Conservation (phyloP, 177 flowering plant species). For the Vitis hybrid region DNA sequence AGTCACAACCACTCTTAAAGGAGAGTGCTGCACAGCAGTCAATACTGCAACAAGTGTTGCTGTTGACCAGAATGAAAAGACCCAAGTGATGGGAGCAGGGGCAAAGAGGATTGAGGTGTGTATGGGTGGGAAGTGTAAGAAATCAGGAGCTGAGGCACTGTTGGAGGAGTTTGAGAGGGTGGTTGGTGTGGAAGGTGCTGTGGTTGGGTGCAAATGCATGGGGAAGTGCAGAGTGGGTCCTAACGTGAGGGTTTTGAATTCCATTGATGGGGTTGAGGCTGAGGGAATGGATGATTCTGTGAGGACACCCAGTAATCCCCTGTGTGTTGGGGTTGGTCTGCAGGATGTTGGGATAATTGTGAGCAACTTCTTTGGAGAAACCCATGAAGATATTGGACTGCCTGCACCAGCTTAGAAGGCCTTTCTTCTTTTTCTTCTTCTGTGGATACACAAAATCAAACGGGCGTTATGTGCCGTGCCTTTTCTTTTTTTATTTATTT, state of each 20-base stretch:
- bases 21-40: constrained; percentile 3
- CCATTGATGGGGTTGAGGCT: not conserved
- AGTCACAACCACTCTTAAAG: not conserved
- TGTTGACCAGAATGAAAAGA: not conserved
- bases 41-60: constrained; percentile 1
- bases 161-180: constrained; percentile 57
- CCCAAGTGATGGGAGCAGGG: not conserved
- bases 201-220: constrained; percentile 89
- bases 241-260: constrained; percentile 56
- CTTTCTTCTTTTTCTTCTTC: not conserved
- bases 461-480: no score
- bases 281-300: constrained; percentile 18
- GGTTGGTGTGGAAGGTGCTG: constrained; percentile 52
- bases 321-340: constrained; percentile 71
- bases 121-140: constrained; percentile 91
- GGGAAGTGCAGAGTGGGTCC: constrained; percentile 84
- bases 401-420: constrained; percentile 2
- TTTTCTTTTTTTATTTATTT: no score
- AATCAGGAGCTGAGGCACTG: constrained; percentile 58
- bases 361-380: constrained; percentile 37
- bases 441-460: no score
- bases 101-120: constrained; percentile 69
- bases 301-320: constrained; percentile 32
- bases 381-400: not conserved
- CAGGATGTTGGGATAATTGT: constrained; percentile 69